Evolutionary conservation across 495 filamentous ascomycete species (phyloP).

Genomic region (Astrocystis sublimbata): DNA sequence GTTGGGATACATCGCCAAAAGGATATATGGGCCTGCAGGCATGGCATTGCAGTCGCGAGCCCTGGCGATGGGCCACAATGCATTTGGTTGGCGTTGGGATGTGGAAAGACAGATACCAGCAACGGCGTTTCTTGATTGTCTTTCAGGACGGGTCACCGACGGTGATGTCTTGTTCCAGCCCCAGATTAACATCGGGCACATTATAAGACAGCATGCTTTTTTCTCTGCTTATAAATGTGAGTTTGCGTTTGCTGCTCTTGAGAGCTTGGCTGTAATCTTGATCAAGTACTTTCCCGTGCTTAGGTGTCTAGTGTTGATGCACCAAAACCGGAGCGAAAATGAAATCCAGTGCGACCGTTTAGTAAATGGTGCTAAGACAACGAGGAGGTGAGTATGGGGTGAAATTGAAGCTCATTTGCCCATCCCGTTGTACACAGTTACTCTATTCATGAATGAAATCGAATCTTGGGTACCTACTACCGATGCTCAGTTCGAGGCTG

Average conservation of each 20-base stretch:
- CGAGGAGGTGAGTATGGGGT: too few species aligned
- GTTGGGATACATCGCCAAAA: not conserved
- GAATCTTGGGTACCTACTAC: too few species aligned
- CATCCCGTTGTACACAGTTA: too few species aligned
- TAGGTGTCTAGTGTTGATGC: not conserved
- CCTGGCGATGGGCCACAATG: constrained; percentile 14
- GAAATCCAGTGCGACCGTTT: too few species aligned
- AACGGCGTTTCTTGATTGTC: constrained; percentile 17
- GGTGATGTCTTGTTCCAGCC: not conserved
- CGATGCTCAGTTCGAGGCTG: not conserved
- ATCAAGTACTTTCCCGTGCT: not conserved
- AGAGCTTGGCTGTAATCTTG: not conserved
- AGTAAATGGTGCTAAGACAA: too few species aligned
- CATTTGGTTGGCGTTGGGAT: constrained; percentile 21
- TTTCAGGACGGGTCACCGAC: not conserved
- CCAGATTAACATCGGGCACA: not conserved
- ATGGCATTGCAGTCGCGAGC: not conserved
- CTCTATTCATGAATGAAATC: too few species aligned
- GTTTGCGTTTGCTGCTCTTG: not conserved
- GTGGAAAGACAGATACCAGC: constrained; percentile 14
- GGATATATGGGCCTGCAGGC: not conserved
- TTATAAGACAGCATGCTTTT: not conserved
- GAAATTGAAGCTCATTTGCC: too few species aligned
- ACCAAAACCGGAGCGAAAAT: too few species aligned
- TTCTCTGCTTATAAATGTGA: not conserved